phyloP scores from a whole-genome alignment of 371 early-diverging fungal genomes.

The Basidiobolus heterosporus region DNA sequence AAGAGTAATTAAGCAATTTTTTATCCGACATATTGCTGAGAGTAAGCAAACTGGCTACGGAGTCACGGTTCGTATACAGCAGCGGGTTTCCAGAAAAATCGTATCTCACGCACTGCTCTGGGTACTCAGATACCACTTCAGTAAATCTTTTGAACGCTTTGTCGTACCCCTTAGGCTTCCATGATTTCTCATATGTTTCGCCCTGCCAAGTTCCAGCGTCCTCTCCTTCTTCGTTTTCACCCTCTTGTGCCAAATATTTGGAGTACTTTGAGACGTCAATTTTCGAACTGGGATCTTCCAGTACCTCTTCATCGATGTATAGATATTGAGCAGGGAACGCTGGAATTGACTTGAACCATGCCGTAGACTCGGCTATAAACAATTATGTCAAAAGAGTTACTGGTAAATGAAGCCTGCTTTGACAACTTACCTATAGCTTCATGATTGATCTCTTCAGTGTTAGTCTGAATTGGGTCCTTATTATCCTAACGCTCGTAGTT shows the following conservation, averaged over 20 bases:
- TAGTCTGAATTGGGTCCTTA: too few relatives aligned
- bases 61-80: slow-evolving; percentile 37
- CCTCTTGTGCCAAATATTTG: slow-evolving; percentile 23
- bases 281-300: slow-evolving; percentile 13
- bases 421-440: too few relatives aligned
- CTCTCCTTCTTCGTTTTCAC: slow-evolving; percentile 16
- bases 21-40: slow-evolving; percentile 14
- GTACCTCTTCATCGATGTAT: slow-evolving; percentile 36
- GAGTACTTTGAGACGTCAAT: slow-evolving; percentile 15
- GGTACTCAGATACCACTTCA: slow-evolving; percentile 45
- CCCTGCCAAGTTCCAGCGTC: slow-evolving; percentile 45
- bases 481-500: too few relatives aligned
- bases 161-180: slow-evolving; percentile 52
- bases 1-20: slow-evolving; percentile 10
- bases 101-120: slow-evolving; percentile 74
- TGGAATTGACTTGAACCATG: slow-evolving; percentile 15
- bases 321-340: slow-evolving; percentile 43
- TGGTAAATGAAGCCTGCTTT: too few relatives aligned
- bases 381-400: too few relatives aligned
- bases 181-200: slow-evolving; percentile 65
- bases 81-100: slow-evolving; percentile 54
- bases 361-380: slow-evolving; percentile 6
- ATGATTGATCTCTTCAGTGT: too few relatives aligned
- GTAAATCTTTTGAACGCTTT: slow-evolving; percentile 65
- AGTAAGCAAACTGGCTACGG: slow-evolving; percentile 15